Conservation (phyloP, 345 rosid genomes). For the Iberis pinnata region DNA sequence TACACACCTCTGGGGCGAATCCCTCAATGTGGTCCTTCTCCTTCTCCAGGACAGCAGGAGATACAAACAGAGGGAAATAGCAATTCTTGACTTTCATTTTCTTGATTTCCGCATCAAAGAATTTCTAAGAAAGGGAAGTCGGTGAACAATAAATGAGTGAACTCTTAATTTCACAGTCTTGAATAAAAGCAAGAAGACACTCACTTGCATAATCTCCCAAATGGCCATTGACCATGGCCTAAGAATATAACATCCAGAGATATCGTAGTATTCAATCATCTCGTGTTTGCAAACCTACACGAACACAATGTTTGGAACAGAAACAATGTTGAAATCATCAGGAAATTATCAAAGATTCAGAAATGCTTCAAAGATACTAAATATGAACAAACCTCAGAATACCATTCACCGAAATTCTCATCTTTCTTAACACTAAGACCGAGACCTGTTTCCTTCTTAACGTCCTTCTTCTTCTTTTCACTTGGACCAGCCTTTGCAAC, state of each 20-base stretch:
- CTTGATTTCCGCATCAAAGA: slow-evolving; percentile 90
- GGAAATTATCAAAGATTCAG: not conserved
- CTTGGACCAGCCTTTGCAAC: slow-evolving; percentile 34
- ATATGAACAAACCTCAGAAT: slow-evolving; percentile 61
- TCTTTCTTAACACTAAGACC: slow-evolving; percentile 79
- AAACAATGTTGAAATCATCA: not conserved
- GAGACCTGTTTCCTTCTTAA: slow-evolving; percentile 89
- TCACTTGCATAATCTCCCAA: slow-evolving; percentile 94
- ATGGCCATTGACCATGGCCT: slow-evolving; percentile 97
- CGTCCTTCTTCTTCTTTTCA: slow-evolving; percentile 79
- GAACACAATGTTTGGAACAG: not conserved
- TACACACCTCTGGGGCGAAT: slow-evolving; percentile 87
- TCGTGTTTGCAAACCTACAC: slow-evolving; percentile 79
- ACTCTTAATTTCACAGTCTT: not conserved
- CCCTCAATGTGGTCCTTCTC: slow-evolving; percentile 97
- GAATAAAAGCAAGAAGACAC: slow-evolving; percentile 19
- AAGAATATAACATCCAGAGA: slow-evolving; percentile 91
- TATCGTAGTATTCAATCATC: slow-evolving; percentile 95
- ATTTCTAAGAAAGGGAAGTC: slow-evolving; percentile 41
- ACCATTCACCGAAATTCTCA: slow-evolving; percentile 94
- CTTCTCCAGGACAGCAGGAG: slow-evolving; percentile 70
- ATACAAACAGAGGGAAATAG: slow-evolving; percentile 95
- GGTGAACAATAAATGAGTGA: not conserved
- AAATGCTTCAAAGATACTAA: not conserved
- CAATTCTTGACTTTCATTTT: slow-evolving; percentile 89